Conservation (phyloP, 208 protist species). For the Acanthamoeba castellanii region DNA sequence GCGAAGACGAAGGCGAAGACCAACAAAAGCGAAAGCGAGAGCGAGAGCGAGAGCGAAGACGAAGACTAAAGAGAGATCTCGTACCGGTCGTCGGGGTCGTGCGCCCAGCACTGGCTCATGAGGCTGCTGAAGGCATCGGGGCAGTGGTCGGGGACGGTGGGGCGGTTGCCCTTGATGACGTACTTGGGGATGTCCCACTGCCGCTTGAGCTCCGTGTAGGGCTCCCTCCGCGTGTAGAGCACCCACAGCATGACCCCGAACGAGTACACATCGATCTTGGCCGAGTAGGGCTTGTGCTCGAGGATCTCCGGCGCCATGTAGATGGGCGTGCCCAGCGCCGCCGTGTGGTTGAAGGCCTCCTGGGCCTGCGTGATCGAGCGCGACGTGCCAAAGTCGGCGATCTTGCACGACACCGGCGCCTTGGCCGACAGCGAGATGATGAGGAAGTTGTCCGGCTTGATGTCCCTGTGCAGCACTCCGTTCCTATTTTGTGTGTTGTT, state of each 20-base stretch:
- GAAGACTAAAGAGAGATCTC: too few species aligned
- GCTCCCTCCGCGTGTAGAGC: constrained; percentile 49
- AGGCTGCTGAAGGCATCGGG: constrained; percentile 19
- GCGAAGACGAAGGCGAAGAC: too few species aligned
- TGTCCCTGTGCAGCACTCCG: constrained; percentile 61
- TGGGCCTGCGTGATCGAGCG: constrained; percentile 53
- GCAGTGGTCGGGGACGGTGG: constrained; percentile 46
- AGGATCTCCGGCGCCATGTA: constrained; percentile 75
- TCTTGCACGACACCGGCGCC: constrained; percentile 67
- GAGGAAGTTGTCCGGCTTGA: constrained; percentile 71
- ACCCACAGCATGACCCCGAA: constrained; percentile 72
- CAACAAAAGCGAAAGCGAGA: neutral
- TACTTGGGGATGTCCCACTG: constrained; percentile 64
- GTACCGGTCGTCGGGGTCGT: constrained; percentile 32
- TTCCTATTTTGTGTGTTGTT: constrained; percentile 8
- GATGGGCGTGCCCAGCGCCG: constrained; percentile 64
- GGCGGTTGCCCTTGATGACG: constrained; percentile 61
- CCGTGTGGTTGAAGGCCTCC: constrained; percentile 74
- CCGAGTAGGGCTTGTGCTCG: constrained; percentile 70
- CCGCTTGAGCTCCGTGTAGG: constrained; percentile 71
- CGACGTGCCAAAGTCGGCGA: constrained; percentile 71
- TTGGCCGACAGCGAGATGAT: constrained; percentile 63
- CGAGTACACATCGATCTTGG: constrained; percentile 63
- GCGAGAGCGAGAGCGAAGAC: neutral
- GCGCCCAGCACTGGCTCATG: constrained; percentile 40